Evolutionary conservation across 1,284 basidiomycete species (phyloP), one percentile per base, ranked within the genome.

Genomic region (Butyriboletus appendiculatus): DNA sequence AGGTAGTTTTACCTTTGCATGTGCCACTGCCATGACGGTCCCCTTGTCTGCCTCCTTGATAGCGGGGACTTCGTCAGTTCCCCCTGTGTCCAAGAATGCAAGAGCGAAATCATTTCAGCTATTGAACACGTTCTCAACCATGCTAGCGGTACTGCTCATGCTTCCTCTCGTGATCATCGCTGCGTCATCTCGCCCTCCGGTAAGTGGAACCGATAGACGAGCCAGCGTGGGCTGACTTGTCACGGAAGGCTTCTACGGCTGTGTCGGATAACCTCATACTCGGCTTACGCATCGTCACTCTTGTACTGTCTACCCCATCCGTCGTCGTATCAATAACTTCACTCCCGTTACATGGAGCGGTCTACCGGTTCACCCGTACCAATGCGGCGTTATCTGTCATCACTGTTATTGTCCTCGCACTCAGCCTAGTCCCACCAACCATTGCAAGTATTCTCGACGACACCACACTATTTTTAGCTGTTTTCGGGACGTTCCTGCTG

Each of bases 41-140:
- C 80, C 85, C 12, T 67, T 90, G 48, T 87, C 86, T 59, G 76
- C 81, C 39, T 81, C 85, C 4, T 66, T 88, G 42, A 77, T 78
- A 54, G 77, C 77, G 28, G 71, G 74, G 14, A 69, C 43, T 11
- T 20, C 72, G 37, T 64, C 73, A 9, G 61, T 63, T 2, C 51
- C 76, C 20, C 67, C 70, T 18, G 73, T 75, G 15, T 65, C 72
- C 33, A 83, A 82, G 67, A 74, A 76, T 45, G 73, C 77, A 12
- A 75, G 74, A 38, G 74, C 76, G 39, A 78, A 74, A 43, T 86
- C 84, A 2, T 88, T 88, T 71, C 78, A 78, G 53, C 64, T 79
- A 3, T 71, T 90, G 44, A 86, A 84, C 22, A 59, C 75, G 39
- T 52, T 78, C 28, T 82, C 85, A 47, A 72, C 81, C 53, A 53